Evolutionary conservation across 1,139 yeast species (phyloP).

Genomic region (Suhomyces coccinellae): DNA sequence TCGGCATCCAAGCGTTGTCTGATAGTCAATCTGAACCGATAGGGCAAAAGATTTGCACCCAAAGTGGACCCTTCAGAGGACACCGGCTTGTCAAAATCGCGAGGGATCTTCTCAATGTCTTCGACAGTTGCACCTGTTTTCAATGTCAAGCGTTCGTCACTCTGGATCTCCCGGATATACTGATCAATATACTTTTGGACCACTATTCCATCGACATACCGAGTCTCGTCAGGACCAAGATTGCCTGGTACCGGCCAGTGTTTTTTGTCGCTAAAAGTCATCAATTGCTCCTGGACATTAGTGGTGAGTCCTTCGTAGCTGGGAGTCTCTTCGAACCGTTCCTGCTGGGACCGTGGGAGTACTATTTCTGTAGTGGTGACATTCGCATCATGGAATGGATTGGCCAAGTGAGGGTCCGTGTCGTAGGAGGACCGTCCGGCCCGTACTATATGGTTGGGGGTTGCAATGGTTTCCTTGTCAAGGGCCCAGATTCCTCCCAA

Average conservation of each 20-base stretch:
- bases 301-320: constrained; percentile 40
- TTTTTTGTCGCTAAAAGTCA: constrained; percentile 45
- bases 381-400: constrained; percentile 25
- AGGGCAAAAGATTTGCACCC: constrained; percentile 14
- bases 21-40: constrained; percentile 33
- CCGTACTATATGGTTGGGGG: constrained; percentile 26
- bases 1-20: constrained; percentile 25
- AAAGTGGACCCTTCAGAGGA: constrained; percentile 5
- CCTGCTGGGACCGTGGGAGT: constrained; percentile 13
- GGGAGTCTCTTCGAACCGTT: constrained; percentile 37
- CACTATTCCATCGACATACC: constrained; percentile 28
- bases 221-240: constrained; percentile 24
- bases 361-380: constrained; percentile 5
- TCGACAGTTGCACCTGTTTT: constrained; percentile 38
- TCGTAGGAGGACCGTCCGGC: constrained; percentile 23
- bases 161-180: constrained; percentile 30
- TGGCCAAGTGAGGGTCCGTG: constrained; percentile 33
- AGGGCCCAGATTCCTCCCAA: constrained; percentile 38
- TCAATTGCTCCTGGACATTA: constrained; percentile 43
- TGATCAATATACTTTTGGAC: constrained; percentile 35
- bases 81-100: constrained; percentile 6
- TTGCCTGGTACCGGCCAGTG: constrained; percentile 31
- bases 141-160: constrained; percentile 23
- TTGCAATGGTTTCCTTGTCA: constrained; percentile 22
- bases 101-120: constrained; percentile 29